Base-by-base conservation (phyloP, 225 moss, liverwort and hornwort genomes). In the Pleurozium schreberi region DNA sequence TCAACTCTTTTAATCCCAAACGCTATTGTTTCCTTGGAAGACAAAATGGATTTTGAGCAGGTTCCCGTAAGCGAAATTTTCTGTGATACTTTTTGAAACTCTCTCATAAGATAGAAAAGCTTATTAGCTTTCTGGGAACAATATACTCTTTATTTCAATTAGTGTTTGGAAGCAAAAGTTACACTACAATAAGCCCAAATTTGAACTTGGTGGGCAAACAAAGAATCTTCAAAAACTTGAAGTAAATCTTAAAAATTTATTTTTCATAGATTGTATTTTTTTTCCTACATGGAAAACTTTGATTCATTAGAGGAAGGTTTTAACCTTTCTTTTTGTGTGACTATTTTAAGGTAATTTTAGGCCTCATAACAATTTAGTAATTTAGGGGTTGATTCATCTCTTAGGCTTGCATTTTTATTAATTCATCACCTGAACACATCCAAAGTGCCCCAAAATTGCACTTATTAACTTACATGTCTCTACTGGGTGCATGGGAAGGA, bases 131-230 rank as follows among this genome's bases (percentile, higher is more conserved):
- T 67, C 6, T 38, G 11, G 11, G 2, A 67, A n/a, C n/a, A n/a
- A 38, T 38, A 21, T 67, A 20, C 5, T 67, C 38, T 19, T 67
- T 38, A 11, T 21, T 11, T 38, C 38, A 20, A 38, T 6, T 67
- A 11, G 20, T 38, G 11, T 6, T 67, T 67, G 38, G 20, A 21
- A 38, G 21, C 20, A 67, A 67, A 38, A 11, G 21, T 21, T 65
- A 66, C 38, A 20, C 11, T 2, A 8, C 38, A 66, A 4, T 20
- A 67, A 20, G 11, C 11, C 5, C 3, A 66, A 5, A 38, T 11
- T 62, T 38, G 11, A 38, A 38, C 11, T 66, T 4, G 2, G 1
- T 0, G 1, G 2, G 1, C 0, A 21, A 0, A 67, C 38, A 16
- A 67, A 21, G 38, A 67, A 20, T 38, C 38, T 1, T 11, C 20